Evolutionary conservation across 495 filamentous ascomycete genomes (phyloP), one percentile per base, ranked within the genome.

Genomic region (Podospora appendiculata): DNA sequence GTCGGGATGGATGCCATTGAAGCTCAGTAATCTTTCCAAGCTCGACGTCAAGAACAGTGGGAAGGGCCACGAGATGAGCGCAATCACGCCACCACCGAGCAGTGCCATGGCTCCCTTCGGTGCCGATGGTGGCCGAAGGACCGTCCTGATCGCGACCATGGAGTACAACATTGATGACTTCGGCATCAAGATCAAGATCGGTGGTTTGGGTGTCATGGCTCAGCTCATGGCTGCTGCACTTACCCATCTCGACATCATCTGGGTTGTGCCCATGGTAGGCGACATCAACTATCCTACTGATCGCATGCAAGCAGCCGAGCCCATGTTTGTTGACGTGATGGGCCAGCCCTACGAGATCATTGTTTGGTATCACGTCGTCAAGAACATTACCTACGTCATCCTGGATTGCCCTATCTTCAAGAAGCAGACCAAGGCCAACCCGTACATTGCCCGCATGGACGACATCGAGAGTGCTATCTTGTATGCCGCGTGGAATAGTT

Each of bases 241-340:
- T 8, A 70, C 77, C 3, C 81, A 88, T 48, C 79, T 85, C 54
- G 78, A 88, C 59, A 68, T 87, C 8, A 79, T 87, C 46, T 88
- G 84, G 85, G 83, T 88, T n/a, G 79, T 88, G 39, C 85, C 84
- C n/a, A 83, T 82, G 60, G 83, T 87, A 14, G 84, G 83, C 16
- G 85, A 79, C 32, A 69, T 88, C 19, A 73, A 84, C 13, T 87
- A 87, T 54, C 85, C 84, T 0, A 59, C 70, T 10, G 83, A 86
- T 52, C 49, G 48, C 25, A 63, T 59, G 52, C 70, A 79, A 52
- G 67, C 60, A 0, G 82, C 77, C 1, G 82, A 85, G 44, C 72
- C 82, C 1, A 87, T 88, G 76, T 72, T 70, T 34, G 79, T 87
- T 14, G 81, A 72, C 4, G 79, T 88, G n/a, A 68, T 88, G 42